Percentiles rank a stretch among this genome's conserved stretches.
These are phyloP conservation scores for Saccharomycopsis fibuligera DNA, from an alignment of 805 yeast genomes.

Conservation along the genomic window DNA sequence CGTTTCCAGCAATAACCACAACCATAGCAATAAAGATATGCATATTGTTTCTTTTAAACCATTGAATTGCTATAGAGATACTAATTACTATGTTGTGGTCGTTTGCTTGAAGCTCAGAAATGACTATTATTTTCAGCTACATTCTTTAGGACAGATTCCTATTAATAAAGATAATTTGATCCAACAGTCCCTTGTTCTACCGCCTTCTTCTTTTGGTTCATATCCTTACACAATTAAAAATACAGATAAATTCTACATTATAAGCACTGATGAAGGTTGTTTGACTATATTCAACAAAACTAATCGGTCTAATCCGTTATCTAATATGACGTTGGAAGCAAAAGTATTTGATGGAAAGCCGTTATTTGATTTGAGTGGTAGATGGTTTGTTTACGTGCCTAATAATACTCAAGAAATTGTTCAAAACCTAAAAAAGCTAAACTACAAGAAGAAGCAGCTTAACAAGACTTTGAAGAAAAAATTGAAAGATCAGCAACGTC, in stretches of 20 bases:
- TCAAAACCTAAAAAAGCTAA: slow-evolving; percentile 3
- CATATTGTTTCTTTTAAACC: slow-evolving; percentile 25
- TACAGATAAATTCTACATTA: slow-evolving; percentile 24
- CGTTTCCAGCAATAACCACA: not conserved
- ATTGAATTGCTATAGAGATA: slow-evolving; percentile 23
- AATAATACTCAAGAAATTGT: slow-evolving; percentile 11
- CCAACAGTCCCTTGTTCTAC: slow-evolving; percentile 23
- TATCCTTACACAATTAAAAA: slow-evolving; percentile 24
- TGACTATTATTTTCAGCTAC: slow-evolving; percentile 17
- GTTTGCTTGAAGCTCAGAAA: slow-evolving; percentile 10
- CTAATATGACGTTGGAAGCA: slow-evolving; percentile 7
- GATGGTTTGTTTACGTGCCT: slow-evolving; percentile 20
- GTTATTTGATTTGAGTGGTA: slow-evolving; percentile 12
- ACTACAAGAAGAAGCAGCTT: slow-evolving; percentile 4
- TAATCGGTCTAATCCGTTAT: slow-evolving; percentile 1
- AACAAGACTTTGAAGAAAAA: not conserved
- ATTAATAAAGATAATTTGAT: slow-evolving; percentile 8
- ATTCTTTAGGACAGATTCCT: slow-evolving; percentile 11
- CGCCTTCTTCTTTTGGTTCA: slow-evolving; percentile 26
- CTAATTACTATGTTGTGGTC: slow-evolving; percentile 24
- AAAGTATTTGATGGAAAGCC: slow-evolving; percentile 12
- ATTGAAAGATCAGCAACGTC: not conserved
- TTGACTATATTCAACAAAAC: slow-evolving; percentile 25
- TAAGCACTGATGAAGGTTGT: slow-evolving; percentile 28
- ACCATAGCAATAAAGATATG: slow-evolving; percentile 14